Conservation (phyloP, 2,329 filamentous ascomycete genomes). For the Tolypocladium ovalisporum region DNA sequence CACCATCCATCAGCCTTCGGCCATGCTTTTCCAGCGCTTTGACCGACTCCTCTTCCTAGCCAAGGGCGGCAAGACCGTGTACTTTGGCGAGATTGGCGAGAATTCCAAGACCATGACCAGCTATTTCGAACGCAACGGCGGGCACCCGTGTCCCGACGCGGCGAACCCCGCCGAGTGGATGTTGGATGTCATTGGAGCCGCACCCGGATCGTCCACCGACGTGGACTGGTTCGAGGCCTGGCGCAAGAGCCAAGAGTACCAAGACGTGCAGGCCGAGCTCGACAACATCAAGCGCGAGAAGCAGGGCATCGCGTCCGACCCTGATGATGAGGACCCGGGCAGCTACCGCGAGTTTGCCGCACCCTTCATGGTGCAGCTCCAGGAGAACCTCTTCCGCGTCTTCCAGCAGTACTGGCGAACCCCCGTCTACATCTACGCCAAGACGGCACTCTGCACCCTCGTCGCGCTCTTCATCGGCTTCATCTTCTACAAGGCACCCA, state of each 20-base stretch:
- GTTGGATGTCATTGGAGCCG: constrained; percentile 51
- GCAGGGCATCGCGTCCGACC: constrained; percentile 14
- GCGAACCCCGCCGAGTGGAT: constrained; percentile 82
- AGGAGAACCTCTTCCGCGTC: constrained; percentile 58
- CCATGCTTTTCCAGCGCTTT: constrained; percentile 88
- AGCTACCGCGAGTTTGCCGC: constrained; percentile 71
- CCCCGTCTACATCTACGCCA: constrained; percentile 81
- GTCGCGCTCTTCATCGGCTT: constrained; percentile 70
- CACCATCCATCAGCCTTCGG: constrained; percentile 95
- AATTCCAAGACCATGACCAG: constrained; percentile 55
- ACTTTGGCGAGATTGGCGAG: constrained; percentile 70
- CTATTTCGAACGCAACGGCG: constrained; percentile 70
- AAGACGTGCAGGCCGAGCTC: constrained; percentile 44
- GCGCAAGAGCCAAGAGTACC: constrained; percentile 46
- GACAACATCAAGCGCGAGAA: constrained; percentile 42
- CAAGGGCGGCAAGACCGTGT: constrained; percentile 66
- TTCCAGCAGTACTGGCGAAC: constrained; percentile 92
- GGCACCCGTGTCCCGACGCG: constrained; percentile 48
- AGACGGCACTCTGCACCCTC: constrained; percentile 55
- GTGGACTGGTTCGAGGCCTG: constrained; percentile 55
- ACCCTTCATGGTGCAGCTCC: constrained; percentile 57
- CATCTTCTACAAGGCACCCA: constrained; percentile 63
- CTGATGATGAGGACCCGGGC: constrained; percentile 23
- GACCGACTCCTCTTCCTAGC: constrained; percentile 70
- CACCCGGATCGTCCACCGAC: constrained; percentile 51